Base-by-base conservation (phyloP, 2,329 filamentous ascomycete genomes). In the Arthroderma sp. region DNA sequence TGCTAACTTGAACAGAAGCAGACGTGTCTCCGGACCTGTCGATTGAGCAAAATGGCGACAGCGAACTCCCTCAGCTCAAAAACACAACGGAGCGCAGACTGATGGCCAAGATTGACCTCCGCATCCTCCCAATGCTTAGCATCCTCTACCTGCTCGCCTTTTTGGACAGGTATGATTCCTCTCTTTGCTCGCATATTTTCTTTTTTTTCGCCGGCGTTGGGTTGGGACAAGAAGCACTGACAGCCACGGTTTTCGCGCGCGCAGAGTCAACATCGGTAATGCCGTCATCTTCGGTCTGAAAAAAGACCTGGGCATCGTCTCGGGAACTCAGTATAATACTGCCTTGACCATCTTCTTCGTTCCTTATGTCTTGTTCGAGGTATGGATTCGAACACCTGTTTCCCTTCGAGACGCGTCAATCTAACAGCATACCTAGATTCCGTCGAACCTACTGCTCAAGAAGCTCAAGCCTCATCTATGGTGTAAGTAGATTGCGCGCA, bases 331-430 rank as follows among this genome's bases (percentile, higher is more conserved):
- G 65, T 91, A 87, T 72, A 91, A 89, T 70, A 87, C 83, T 13
- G 84, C 84, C 1, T 76, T 91, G 60, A 86, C 85, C 58, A 88
- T 91, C 66, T 91, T 91, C 74, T 91, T 91, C 71, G 80, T 91
- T 0, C 86, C 87, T 0, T 91, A 91, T 67, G 76, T 87, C 63
- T 65, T 87, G 56, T 74, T 69, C 53, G 71, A 74, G 58, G 62
- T 63, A 59, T 35, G 38, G 2, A 86, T 86, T 73, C 86, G 86
- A 69, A 77, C 85, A 4, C 49, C 49, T 21, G 13, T 54, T 70
- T n/a, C 25, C 5, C 33, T 15, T 7, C 31, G 6, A 8, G 35
- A 4, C 6, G 17, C 17, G 25, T n/a, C 35, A 7, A 19, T 17
- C 25, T 38, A 41, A 25, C 38, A 19, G 21, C 4, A 28, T 1